Evolutionary conservation across 2,329 filamentous ascomycete species (phyloP).

Genomic region (Furcasterigmium sp.): DNA sequence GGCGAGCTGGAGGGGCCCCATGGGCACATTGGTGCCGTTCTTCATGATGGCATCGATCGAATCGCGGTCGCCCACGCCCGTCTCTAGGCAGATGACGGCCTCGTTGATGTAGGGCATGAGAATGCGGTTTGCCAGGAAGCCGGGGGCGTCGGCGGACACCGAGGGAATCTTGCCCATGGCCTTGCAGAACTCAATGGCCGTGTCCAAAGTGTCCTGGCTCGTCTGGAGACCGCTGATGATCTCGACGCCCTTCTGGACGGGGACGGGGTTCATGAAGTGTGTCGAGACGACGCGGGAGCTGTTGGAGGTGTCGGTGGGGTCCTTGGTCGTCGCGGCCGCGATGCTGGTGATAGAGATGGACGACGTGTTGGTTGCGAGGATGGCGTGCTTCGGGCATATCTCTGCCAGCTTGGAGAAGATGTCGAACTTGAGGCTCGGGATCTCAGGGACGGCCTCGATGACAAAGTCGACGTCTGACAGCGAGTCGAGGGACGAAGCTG

Average conservation of each 20-base stretch:
- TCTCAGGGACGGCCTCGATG: slow-evolving; percentile 95
- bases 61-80: slow-evolving; percentile 80
- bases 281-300: slow-evolving; percentile 89
- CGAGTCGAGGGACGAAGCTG: slow-evolving; percentile 69
- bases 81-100: slow-evolving; percentile 92
- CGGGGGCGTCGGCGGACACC: slow-evolving; percentile 81
- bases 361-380: slow-evolving; percentile 97
- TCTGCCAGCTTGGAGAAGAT: slow-evolving; percentile 82
- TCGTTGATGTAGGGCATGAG: slow-evolving; percentile 99
- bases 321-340: slow-evolving; percentile 74
- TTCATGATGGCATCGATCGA: slow-evolving; percentile 99
- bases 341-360: slow-evolving; percentile 97
- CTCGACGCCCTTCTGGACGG: slow-evolving; percentile 93
- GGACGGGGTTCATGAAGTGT: slow-evolving; percentile 99
- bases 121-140: slow-evolving; percentile 94
- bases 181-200: slow-evolving; percentile 79
- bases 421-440: slow-evolving; percentile 76
- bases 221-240: slow-evolving; percentile 96
- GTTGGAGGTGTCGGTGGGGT: slow-evolving; percentile 74
- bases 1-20: slow-evolving; percentile 89
- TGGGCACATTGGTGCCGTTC: slow-evolving; percentile 96
- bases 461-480: slow-evolving; percentile 88
- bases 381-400: slow-evolving; percentile 76
- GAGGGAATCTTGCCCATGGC: slow-evolving; percentile 92
- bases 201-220: slow-evolving; percentile 72